A percentile compares a stretch with the other conserved stretches of the same genome.
Evolutionary conservation across 78 protist species (phyloP).

Genomic region (Mastigamoeba balamuthi): DNA sequence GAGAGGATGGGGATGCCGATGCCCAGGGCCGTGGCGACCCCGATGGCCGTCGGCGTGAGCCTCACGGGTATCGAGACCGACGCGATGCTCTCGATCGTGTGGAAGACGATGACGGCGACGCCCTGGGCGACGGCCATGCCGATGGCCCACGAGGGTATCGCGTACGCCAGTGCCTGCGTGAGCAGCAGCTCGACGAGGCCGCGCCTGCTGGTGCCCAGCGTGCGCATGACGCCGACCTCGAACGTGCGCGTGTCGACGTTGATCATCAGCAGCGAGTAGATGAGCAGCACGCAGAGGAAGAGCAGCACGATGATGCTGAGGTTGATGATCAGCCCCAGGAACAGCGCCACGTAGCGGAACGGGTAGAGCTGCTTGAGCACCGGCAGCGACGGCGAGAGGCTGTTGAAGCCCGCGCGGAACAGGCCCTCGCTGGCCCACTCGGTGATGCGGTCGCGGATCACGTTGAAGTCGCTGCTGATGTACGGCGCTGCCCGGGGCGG

Average conservation of each 20-base stretch:
- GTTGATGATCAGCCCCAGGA: constrained; percentile 65
- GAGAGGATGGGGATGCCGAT: constrained; percentile 60
- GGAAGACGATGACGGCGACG: constrained; percentile 12
- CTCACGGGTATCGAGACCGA: constrained; percentile 28
- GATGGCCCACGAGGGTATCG: constrained; percentile 74
- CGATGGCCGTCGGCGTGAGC: constrained; percentile 19
- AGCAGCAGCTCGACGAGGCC: constrained; percentile 60
- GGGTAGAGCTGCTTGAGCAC: constrained; percentile 19
- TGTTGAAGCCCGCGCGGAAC: constrained; percentile 33
- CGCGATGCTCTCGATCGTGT: background rate
- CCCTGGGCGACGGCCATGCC: constrained; percentile 56
- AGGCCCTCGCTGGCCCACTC: constrained; percentile 11
- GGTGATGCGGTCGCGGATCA: background rate
- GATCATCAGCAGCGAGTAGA: constrained; percentile 80
- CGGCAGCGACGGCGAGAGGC: constrained; percentile 7
- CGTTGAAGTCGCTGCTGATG: constrained; percentile 19
- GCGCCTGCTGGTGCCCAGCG: constrained; percentile 62
- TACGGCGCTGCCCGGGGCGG: constrained; percentile 31
- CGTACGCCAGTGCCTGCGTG: constrained; percentile 54
- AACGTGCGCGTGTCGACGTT: constrained; percentile 80
- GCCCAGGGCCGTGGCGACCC: constrained; percentile 52
- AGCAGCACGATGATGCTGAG: constrained; percentile 54
- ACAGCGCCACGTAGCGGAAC: constrained; percentile 50
- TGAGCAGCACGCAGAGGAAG: constrained; percentile 57
- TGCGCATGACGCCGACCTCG: constrained; percentile 74